Percentiles rank a stretch among this genome's conserved stretches.
phyloP scores from a whole-genome alignment of 2,329 filamentous ascomycete genomes.

The Xylariaceae sp. region DNA sequence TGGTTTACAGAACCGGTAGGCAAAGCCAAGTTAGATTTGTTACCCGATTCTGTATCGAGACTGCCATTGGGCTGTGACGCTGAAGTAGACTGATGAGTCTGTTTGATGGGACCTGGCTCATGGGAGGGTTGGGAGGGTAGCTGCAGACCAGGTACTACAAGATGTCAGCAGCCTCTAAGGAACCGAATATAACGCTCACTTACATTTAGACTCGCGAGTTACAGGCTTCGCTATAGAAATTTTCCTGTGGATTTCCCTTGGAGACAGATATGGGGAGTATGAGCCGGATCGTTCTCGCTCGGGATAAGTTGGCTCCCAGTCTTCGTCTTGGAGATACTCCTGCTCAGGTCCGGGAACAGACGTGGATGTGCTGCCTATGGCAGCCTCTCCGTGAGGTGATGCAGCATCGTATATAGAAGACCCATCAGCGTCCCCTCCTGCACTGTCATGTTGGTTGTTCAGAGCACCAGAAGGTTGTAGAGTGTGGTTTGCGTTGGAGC shows the following conservation, averaged over 20 bases:
- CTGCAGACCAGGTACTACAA: background rate
- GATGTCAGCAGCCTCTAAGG: too few species aligned
- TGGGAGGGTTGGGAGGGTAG: background rate
- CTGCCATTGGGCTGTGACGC: background rate
- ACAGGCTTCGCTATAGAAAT: conserved; percentile 15
- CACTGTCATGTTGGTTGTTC: conserved; percentile 16
- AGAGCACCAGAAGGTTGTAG: conserved; percentile 6
- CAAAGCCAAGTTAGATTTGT: too few species aligned
- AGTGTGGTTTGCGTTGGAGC: conserved; percentile 3
- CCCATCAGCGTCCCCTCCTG: conserved; percentile 23
- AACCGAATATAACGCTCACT: too few species aligned
- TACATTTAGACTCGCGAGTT: conserved; percentile 15
- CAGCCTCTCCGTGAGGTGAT: conserved; percentile 16
- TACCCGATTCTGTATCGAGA: too few species aligned
- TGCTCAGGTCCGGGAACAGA: conserved; percentile 15
- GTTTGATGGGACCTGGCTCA: background rate
- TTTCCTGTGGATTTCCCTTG: conserved; percentile 34
- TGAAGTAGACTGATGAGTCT: conserved; percentile 1
- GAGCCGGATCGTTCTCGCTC: conserved; percentile 41
- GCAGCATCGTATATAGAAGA: conserved; percentile 25
- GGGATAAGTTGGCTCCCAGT: conserved; percentile 19
- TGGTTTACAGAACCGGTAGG: too few species aligned
- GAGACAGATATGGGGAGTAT: conserved; percentile 45
- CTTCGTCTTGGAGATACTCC: conserved; percentile 17
- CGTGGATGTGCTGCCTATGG: conserved; percentile 14